These are phyloP conservation scores for Neurospora sp. DNA, from an alignment of 2,329 filamentous ascomycete genomes.

Conservation along the genomic window DNA sequence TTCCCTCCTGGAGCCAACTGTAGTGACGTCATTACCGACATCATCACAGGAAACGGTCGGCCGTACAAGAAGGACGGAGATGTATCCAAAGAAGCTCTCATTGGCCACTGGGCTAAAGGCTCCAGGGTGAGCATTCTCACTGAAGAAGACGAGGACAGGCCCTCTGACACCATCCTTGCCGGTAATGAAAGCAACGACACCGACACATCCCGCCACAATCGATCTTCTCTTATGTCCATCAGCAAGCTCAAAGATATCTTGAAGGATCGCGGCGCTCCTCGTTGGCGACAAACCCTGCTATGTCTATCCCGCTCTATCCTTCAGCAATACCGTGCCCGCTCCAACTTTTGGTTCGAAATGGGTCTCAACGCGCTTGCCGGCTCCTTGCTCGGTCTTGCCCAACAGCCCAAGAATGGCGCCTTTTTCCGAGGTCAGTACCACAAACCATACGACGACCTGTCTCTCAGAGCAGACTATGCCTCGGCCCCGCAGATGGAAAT, in stretches of 20 bases:
- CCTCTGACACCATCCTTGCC: not conserved
- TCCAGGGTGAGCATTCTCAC: constrained; percentile 17
- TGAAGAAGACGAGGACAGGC: not conserved
- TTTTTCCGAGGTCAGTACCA: constrained; percentile 45
- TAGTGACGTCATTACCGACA: constrained; percentile 51
- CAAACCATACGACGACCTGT: constrained; percentile 39
- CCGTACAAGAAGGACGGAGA: constrained; percentile 38
- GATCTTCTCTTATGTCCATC: constrained; percentile 3
- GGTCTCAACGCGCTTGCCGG: constrained; percentile 42
- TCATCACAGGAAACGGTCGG: constrained; percentile 47
- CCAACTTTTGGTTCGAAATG: constrained; percentile 44
- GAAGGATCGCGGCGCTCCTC: constrained; percentile 38
- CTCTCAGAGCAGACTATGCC: constrained; percentile 38
- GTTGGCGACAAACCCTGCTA: constrained; percentile 39
- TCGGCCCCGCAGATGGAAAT: constrained; percentile 44
- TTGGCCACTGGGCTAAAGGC: constrained; percentile 34
- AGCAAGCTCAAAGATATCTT: constrained; percentile 26
- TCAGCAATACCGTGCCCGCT: constrained; percentile 45
- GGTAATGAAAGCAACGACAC: not conserved
- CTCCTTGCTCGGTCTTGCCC: constrained; percentile 43
- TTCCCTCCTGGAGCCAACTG: constrained; percentile 42
- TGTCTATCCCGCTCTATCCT: constrained; percentile 42
- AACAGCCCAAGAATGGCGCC: constrained; percentile 38
- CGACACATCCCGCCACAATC: not conserved
- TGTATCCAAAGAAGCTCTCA: constrained; percentile 37